Evolutionary conservation across 257 asterid species (phyloP).

Genomic region (Anisodus tanguticus): DNA sequence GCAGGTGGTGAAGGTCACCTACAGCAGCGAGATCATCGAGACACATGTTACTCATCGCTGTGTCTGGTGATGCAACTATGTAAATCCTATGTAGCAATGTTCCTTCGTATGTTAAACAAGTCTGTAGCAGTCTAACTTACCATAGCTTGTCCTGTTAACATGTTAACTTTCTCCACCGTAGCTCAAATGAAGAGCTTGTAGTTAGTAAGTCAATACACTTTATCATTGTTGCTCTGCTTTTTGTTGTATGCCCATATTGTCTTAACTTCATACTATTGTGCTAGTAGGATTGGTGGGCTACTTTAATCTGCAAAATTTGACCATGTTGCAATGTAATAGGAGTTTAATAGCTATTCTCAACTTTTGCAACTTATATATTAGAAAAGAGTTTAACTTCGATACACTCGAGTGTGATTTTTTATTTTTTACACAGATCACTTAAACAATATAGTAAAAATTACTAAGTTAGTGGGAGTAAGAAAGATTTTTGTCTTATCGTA

Average conservation of each 20-base stretch:
- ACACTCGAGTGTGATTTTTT: not conserved
- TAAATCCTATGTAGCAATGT: not conserved
- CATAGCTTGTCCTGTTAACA: not conserved
- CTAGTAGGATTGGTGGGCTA: not conserved
- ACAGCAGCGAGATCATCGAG: conserved; percentile 75
- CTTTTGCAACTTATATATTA: not conserved
- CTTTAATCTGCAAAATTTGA: not conserved
- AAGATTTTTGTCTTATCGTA: too few relatives aligned
- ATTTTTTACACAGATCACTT: not conserved
- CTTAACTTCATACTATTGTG: not conserved
- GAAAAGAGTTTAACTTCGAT: not conserved
- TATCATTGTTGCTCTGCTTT: not conserved
- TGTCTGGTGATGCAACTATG: conserved; percentile 28
- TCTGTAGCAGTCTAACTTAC: conserved; percentile 1
- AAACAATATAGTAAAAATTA: too few relatives aligned
- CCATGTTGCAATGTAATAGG: not conserved
- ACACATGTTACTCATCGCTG: conserved; percentile 75
- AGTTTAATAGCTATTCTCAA: not conserved
- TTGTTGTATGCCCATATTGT: not conserved
- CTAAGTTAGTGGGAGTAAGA: too few relatives aligned
- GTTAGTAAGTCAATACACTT: not conserved
- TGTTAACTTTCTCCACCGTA: not conserved
- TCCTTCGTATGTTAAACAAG: not conserved
- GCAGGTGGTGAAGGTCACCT: conserved; percentile 74
- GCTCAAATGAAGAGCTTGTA: not conserved